phyloP scores from a whole-genome alignment of 139 green algal genomes.

The Closterium sp. region DNA sequence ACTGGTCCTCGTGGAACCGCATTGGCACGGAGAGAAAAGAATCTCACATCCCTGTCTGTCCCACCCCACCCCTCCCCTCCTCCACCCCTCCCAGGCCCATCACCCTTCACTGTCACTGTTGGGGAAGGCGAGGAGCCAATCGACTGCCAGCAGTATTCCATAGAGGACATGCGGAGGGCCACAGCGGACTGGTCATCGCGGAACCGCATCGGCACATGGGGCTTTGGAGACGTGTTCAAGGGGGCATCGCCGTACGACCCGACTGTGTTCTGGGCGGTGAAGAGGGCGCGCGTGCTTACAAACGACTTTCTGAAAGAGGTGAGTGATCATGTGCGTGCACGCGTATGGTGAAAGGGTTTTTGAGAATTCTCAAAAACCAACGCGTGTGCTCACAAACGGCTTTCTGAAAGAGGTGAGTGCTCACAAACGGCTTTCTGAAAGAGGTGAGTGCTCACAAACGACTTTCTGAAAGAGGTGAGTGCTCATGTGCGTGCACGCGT shows the following conservation, averaged over 20 bases:
- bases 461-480: no score
- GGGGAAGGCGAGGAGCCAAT: not conserved
- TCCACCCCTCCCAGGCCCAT: not conserved
- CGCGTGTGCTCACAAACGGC: no score
- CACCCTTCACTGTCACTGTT: not conserved
- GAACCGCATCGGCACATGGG: not conserved
- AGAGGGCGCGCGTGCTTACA: not conserved
- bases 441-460: no score
- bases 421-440: no score
- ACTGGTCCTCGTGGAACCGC: not conserved
- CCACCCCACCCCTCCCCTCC: no score
- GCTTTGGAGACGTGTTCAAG: not conserved
- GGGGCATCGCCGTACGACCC: not conserved
- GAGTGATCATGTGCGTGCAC: no score
- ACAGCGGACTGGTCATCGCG: not conserved
- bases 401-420: no score
- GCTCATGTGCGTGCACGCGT: no score
- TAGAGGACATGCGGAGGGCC: not conserved
- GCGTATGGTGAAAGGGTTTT: no score
- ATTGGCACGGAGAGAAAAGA: no score
- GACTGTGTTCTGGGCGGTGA: not conserved
- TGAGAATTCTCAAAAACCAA: no score
- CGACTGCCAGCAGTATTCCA: not conserved
- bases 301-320: not conserved
- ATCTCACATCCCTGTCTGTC: not conserved